Conservation (phyloP, 1,284 basidiomycete genomes). For the Cryptococcus maquisensis region DNA sequence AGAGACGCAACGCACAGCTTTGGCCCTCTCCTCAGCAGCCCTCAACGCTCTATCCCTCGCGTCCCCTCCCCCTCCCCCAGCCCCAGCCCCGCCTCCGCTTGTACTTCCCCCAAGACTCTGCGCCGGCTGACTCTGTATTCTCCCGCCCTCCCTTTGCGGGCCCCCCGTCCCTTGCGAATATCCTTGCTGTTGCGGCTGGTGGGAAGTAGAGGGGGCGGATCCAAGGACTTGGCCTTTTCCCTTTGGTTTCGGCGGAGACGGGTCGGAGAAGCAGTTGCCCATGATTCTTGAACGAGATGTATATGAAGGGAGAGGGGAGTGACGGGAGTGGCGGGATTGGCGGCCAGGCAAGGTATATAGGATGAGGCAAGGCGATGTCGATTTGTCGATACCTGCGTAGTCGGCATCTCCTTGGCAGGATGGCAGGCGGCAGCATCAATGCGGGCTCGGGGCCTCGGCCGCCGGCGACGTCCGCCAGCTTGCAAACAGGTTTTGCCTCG, state of each 20-base stretch:
- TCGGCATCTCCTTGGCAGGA: too few species aligned
- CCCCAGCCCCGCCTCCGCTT: constrained; percentile 10
- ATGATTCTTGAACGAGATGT: constrained; percentile 16
- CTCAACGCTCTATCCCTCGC: constrained; percentile 37
- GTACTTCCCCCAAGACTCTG: constrained; percentile 12
- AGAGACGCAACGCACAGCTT: constrained; percentile 32
- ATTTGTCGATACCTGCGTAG: too few species aligned
- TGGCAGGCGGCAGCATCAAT: too few species aligned
- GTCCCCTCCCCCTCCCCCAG: constrained; percentile 17
- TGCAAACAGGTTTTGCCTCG: too few species aligned
- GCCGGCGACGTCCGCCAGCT: too few species aligned
- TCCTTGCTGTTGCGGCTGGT: constrained; percentile 4
- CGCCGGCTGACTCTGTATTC: constrained; percentile 14
- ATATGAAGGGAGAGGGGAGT: too few species aligned
- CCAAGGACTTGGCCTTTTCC: constrained; percentile 41
- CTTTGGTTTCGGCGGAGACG: constrained; percentile 25
- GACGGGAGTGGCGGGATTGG: neutral
- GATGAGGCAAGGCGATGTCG: too few species aligned
- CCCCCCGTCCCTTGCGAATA: neutral
- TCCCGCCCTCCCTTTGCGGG: constrained; percentile 3
- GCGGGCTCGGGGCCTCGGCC: too few species aligned
- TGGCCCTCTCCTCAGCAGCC: constrained; percentile 45
- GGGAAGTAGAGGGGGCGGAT: constrained; percentile 15
- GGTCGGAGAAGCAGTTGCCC: constrained; percentile 50
- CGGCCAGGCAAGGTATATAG: too few species aligned